Conservation (phyloP, 2,329 filamentous ascomycete genomes). For the Sordariomycetes sp. region DNA sequence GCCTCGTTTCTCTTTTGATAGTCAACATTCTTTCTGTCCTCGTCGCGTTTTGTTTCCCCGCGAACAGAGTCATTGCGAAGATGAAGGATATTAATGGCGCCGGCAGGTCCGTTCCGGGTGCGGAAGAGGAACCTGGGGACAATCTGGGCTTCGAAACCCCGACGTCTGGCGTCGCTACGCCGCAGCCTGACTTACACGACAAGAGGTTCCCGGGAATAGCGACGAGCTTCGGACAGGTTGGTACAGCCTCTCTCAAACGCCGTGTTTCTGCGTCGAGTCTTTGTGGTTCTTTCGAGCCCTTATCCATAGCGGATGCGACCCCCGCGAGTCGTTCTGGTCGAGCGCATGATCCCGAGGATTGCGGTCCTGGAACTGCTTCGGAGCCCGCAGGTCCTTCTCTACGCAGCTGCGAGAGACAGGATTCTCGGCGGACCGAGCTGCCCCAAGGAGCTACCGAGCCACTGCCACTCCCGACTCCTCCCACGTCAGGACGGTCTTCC, state of each 20-base stretch:
- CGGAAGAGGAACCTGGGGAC: constrained; percentile 63
- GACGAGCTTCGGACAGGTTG: constrained; percentile 99
- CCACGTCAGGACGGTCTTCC: constrained; percentile 11
- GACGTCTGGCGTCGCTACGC: constrained; percentile 84
- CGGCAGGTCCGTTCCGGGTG: constrained; percentile 39
- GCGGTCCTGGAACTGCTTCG: neutral
- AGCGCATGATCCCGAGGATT: neutral
- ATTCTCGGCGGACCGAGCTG: neutral
- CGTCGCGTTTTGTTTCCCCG: neutral
- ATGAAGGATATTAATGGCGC: constrained; percentile 42
- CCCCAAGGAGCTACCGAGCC: neutral
- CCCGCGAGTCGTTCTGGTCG: neutral
- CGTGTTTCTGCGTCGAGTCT: constrained; percentile 1
- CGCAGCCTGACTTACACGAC: constrained; percentile 85
- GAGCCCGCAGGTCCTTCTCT: neutral
- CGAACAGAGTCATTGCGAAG: constrained; percentile 9
- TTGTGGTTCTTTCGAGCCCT: neutral
- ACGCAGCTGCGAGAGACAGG: neutral
- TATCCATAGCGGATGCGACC: neutral
- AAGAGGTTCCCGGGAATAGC: constrained; percentile 93
- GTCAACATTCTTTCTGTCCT: neutral
- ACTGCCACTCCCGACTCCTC: constrained; percentile 11
- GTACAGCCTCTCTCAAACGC: constrained; percentile 60
- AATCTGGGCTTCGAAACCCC: constrained; percentile 79
- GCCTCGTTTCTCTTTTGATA: neutral